phyloP scores from a whole-genome alignment of 352 stramenopile genomes.

The Phytophthora megakarya region DNA sequence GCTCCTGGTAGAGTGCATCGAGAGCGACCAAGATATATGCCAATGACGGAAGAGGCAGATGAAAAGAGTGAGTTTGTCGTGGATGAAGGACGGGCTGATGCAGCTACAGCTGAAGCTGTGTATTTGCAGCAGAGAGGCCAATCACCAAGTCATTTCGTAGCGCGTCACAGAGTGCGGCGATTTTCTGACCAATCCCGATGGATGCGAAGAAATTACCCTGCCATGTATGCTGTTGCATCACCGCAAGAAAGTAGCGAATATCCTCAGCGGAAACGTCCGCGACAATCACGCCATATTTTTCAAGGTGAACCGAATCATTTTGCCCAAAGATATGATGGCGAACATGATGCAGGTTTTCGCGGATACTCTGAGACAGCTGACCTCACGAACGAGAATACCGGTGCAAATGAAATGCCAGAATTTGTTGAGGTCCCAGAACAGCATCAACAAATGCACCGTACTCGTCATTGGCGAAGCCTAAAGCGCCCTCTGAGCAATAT shows the following conservation, averaged over 20 bases:
- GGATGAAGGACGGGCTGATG: background rate
- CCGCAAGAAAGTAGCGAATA: slow-evolving; percentile 11
- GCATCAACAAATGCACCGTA: slow-evolving; percentile 17
- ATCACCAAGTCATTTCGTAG: slow-evolving; percentile 16
- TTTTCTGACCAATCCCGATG: slow-evolving; percentile 30
- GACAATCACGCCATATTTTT: slow-evolving; percentile 23
- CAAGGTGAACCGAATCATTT: slow-evolving; percentile 19
- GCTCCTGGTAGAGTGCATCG: slow-evolving; percentile 1
- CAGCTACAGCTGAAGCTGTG: background rate
- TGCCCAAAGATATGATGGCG: slow-evolving; percentile 21
- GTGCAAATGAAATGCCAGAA: background rate
- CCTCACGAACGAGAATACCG: slow-evolving; percentile 24
- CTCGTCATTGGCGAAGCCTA: slow-evolving; percentile 16
- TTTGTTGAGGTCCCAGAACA: slow-evolving; percentile 18
- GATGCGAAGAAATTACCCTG: slow-evolving; percentile 19
- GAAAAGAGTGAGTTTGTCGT: slow-evolving; percentile 36
- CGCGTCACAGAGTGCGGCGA: slow-evolving; percentile 19
- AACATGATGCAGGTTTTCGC: slow-evolving; percentile 9
- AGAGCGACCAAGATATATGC: slow-evolving; percentile 27
- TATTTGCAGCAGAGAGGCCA: slow-evolving; percentile 21
- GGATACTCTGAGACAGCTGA: slow-evolving; percentile 21
- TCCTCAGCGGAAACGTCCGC: slow-evolving; percentile 2
- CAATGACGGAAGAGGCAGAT: slow-evolving; percentile 24
- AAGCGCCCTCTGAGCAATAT: slow-evolving; percentile 35
- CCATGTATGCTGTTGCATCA: slow-evolving; percentile 19